Base-by-base conservation (phyloP, 2,329 filamentous ascomycete genomes). In the Coniochaeta prunicola region DNA sequence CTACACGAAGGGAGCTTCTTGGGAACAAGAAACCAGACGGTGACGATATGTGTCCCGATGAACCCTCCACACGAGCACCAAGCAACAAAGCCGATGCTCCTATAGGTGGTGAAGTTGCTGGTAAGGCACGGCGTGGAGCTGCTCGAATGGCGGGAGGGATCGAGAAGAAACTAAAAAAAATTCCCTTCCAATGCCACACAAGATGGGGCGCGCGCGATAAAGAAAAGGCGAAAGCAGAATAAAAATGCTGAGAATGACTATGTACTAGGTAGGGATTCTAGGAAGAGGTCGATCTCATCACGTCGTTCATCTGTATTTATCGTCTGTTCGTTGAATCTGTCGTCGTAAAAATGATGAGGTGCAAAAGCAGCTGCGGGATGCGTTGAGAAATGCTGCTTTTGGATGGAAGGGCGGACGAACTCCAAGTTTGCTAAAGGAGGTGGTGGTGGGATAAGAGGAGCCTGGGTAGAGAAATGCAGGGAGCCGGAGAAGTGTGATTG, bases 191-290 rank as follows among this genome's bases (percentile, higher is more conserved):
- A 30, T 15, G 45, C 45, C 24, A 30, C 45, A 50, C 45, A 50
- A 50, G 45, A 50, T n/a, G 24, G 45, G 45, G 45, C 45, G 45
- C 45, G 45, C n/a, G 3, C 8, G n/a, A 21, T 21, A 55, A 55
- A 55, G 21, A 24, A 53, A 55, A 55, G 34, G 33, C 28, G 53
- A 55, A 55, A n/a, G n/a, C n/a, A n/a, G 53, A 30, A 34, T 34
- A 36, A 13, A 55, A 55, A 55, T 55, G 53, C 28, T 55, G 53
- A 36, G 53, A 55, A 55, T 55, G 53, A 55, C 53, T 55, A 55
- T 36, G 53, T 55, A 55, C 53, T 55, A 36, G 33, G 33, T 55
- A 36, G 33, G 33, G 30, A 24, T 30, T 55, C 53, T 55, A 55
- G 45, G 21, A 30, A 34, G 53, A 55, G 28, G 33, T 55, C 53